Percentiles rank a stretch among this genome's conserved stretches.
phyloP scores from a whole-genome alignment of 352 stramenopile genomes.

The Saprolegnia diclina region DNA sequence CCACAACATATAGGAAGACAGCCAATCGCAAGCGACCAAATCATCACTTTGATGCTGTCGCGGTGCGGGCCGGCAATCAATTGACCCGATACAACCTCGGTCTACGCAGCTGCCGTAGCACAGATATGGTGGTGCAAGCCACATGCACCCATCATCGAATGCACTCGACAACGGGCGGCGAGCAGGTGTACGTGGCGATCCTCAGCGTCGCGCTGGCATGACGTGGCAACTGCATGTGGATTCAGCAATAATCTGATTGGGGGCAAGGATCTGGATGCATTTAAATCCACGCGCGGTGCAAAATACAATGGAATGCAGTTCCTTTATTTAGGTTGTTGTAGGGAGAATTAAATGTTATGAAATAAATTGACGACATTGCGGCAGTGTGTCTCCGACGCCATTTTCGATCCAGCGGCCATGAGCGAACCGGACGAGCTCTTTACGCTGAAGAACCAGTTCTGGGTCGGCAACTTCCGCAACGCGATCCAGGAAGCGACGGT shows the following conservation, averaged over 20 bases:
- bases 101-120: too few relatives aligned
- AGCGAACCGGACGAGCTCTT: conserved; percentile 96
- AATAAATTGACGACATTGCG: conserved; percentile 1
- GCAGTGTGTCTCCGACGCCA: neutral
- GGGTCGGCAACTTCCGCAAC: conserved; percentile 95
- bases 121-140: too few relatives aligned
- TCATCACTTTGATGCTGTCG: neutral
- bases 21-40: neutral
- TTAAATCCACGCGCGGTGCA: neutral
- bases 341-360: neutral
- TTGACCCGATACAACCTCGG: too few relatives aligned
- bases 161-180: too few relatives aligned
- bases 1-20: neutral
- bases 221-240: too few relatives aligned
- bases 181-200: too few relatives aligned
- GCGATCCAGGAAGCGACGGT: conserved; percentile 87
- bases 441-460: conserved; percentile 96
- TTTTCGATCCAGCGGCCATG: conserved; percentile 43
- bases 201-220: too few relatives aligned
- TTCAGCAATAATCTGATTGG: neutral
- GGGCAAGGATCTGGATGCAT: neutral
- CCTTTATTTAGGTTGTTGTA: neutral
- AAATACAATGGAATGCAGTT: neutral
- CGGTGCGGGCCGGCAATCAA: too few relatives aligned
- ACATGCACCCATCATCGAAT: too few relatives aligned